Percentiles rank a stretch among this genome's conserved stretches.
These are phyloP conservation scores for Candida railenensis DNA, from an alignment of 805 yeast genomes.

Conservation along the genomic window DNA sequence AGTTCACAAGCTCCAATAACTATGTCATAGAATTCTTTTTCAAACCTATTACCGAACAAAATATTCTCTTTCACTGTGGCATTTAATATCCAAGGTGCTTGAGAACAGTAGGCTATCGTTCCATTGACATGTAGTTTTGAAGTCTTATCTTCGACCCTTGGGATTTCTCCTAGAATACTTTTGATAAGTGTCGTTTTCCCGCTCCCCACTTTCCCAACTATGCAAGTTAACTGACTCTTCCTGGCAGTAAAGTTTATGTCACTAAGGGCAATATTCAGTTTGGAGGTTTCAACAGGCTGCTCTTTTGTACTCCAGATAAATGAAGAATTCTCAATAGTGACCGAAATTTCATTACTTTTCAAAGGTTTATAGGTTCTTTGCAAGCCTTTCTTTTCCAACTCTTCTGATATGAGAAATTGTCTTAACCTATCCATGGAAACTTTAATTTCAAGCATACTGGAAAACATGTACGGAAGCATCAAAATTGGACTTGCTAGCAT, in stretches of 20 bases:
- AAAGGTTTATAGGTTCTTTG: conserved; percentile 16
- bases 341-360: conserved; percentile 22
- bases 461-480: conserved; percentile 29
- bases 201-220: conserved; percentile 41
- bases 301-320: conserved; percentile 28
- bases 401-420: conserved; percentile 32
- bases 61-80: conserved; percentile 39
- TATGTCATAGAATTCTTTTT: conserved; percentile 28
- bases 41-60: conserved; percentile 32
- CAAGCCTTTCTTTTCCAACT: conserved; percentile 25
- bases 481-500: conserved; percentile 35
- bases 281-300: background rate
- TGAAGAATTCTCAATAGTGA: conserved; percentile 26
- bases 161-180: conserved; percentile 33
- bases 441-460: conserved; percentile 26
- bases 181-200: conserved; percentile 39
- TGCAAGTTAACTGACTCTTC: conserved; percentile 35
- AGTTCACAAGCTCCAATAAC: conserved; percentile 39
- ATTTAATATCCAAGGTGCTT: conserved; percentile 41
- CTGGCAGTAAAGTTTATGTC: conserved; percentile 31
- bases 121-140: conserved; percentile 25
- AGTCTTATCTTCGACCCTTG: conserved; percentile 11
- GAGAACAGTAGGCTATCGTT: conserved; percentile 37
- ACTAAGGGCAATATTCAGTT: conserved; percentile 22
- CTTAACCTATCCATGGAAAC: conserved; percentile 34